A percentile compares a stretch with the other conserved stretches of the same genome.
Evolutionary conservation across 2,329 filamentous ascomycete species (phyloP).

Genomic region (Aureobasidium sp.): DNA sequence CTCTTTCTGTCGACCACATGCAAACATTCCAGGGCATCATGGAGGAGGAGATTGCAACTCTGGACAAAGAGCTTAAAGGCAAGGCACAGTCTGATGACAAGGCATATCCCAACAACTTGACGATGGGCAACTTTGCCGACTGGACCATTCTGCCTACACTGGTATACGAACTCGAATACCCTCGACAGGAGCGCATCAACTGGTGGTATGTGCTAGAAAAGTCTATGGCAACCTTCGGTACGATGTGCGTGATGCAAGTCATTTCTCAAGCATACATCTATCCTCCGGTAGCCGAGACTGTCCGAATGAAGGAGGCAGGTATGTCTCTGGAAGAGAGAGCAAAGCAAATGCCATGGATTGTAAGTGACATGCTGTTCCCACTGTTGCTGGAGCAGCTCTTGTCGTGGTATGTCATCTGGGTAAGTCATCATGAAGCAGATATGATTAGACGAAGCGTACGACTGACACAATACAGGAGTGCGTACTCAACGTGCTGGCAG

Average conservation of each 20-base stretch:
- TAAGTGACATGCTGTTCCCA: slow-evolving; percentile 80
- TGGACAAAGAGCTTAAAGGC: slow-evolving; percentile 71
- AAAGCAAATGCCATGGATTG: slow-evolving; percentile 75
- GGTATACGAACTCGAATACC: slow-evolving; percentile 84
- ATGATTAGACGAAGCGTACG: slow-evolving; percentile 12
- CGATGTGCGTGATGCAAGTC: slow-evolving; percentile 83
- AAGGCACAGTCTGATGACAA: slow-evolving; percentile 57
- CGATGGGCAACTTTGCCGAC: slow-evolving; percentile 65
- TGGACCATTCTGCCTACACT: slow-evolving; percentile 81
- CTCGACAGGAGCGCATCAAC: slow-evolving; percentile 73
- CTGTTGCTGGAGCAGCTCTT: slow-evolving; percentile 83
- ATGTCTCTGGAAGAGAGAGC: slow-evolving; percentile 69
- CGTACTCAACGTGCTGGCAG: slow-evolving; percentile 76
- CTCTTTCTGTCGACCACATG: slow-evolving; percentile 69
- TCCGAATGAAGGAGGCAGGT: slow-evolving; percentile 72
- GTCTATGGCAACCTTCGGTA: slow-evolving; percentile 71
- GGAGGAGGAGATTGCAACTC: slow-evolving; percentile 69
- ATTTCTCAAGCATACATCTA: slow-evolving; percentile 82
- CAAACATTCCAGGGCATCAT: slow-evolving; percentile 71
- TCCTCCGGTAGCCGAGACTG: slow-evolving; percentile 73
- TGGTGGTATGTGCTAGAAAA: slow-evolving; percentile 83
- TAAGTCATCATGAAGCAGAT: slow-evolving; percentile 54
- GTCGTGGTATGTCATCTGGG: slow-evolving; percentile 87
- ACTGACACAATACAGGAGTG: slow-evolving; percentile 39
- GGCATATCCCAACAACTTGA: slow-evolving; percentile 77